A percentile compares a stretch with the other conserved stretches of the same genome.
These are phyloP conservation scores for Keithomyces neogunnii DNA, from an alignment of 2,329 filamentous ascomycete species.

Conservation along the genomic window DNA sequence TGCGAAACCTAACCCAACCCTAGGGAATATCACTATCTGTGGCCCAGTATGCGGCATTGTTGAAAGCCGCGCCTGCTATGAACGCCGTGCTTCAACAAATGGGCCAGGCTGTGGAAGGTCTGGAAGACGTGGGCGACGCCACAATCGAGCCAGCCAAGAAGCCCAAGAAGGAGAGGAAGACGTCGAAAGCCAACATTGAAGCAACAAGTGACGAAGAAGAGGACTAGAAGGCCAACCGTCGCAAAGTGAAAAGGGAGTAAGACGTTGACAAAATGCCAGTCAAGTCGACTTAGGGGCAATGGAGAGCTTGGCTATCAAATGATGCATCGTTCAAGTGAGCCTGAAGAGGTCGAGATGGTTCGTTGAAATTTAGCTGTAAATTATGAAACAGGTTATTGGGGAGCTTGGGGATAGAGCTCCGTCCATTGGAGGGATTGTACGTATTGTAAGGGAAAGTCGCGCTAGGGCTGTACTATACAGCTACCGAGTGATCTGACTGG, in stretches of 20 bases:
- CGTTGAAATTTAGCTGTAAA: no score
- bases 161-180: slow-evolving; percentile 30
- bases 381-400: no score
- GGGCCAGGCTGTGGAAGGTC: slow-evolving; percentile 35
- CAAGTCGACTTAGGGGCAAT: not conserved
- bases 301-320: no score
- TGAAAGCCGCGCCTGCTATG: slow-evolving; percentile 49
- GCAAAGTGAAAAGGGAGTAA: not conserved
- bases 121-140: slow-evolving; percentile 17
- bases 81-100: slow-evolving; percentile 44
- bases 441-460: no score
- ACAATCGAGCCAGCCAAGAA: slow-evolving; percentile 19
- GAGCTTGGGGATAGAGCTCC: no score
- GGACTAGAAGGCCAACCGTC: slow-evolving; percentile 14
- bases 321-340: not conserved
- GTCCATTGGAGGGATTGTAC: no score
- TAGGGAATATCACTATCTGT: slow-evolving; percentile 59
- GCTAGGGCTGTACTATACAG: no score
- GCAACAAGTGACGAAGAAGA: slow-evolving; percentile 55
- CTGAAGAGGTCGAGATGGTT: no score
- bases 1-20: slow-evolving; percentile 6
- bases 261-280: not conserved
- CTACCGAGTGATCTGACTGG: no score
- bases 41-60: slow-evolving; percentile 52
- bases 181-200: slow-evolving; percentile 52